Base-by-base conservation (phyloP, 2,329 filamentous ascomycete species). In the Aureobasidium leucospermi region DNA sequence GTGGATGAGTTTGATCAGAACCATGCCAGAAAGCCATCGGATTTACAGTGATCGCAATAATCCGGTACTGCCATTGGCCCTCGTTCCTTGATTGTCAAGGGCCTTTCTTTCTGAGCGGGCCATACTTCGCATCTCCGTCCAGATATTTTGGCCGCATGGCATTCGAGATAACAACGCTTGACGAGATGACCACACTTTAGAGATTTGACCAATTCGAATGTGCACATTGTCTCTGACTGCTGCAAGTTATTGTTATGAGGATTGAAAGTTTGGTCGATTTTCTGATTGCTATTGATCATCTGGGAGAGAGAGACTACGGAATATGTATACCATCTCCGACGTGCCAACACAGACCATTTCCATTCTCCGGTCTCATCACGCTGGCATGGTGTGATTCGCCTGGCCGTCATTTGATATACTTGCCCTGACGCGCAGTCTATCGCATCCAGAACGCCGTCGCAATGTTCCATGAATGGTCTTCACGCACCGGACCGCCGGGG, bases 351-450 rank as follows among this genome's bases (percentile, higher is more conserved):
- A 47, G 23, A 28, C 5, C 19, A 23, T 23, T 47, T 31, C 19
- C 8, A 57, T 29, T 34, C 19, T 36, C n/a, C 43, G 16, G n/a
- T 32, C 31, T 15, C 53, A 7, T 39, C 19, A 47, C 41, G 53
- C 43, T 57, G 53, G 42, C 53, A 41, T 47, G 53, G 43, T 57
- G 53, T 57, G 53, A 57, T 57, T 47, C 11, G 43, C 16, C 32
- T 16, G 16, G 3, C 13, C 9, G n/a, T n/a, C n/a, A n/a, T n/a
- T n/a, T 4, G 5, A 23, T 5, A 5, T 9, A 19, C 31, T 39
- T 19, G 53, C 34, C 53, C 19, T 47, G 53, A 47, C 39, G 32
- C 42, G 13, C 31, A 45, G 39, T 36, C 42, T 10, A 3, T 16
- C 13, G 28, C 31, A n/a, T 16, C 31, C 52, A 45, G 31, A 28